Base-by-base conservation (phyloP, 2,329 filamentous ascomycete genomes). In the Stagonosporopsis cucurbitacearum region DNA sequence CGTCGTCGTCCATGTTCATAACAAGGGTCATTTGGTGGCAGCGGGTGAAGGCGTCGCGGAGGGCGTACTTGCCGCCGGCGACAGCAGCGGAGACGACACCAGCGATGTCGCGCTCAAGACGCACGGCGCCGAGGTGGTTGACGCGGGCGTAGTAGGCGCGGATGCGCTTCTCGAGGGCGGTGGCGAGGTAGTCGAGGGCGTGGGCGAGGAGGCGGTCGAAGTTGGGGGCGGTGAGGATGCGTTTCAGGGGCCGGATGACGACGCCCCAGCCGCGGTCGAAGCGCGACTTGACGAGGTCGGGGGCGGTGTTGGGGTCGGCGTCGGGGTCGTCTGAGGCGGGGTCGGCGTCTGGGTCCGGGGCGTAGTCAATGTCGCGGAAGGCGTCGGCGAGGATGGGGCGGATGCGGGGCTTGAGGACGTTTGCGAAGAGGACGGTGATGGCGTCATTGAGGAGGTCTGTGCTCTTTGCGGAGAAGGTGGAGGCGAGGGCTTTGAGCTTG, bases 1-100 rank as follows among this genome's bases (percentile, higher is more conserved):
- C 94, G 54, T 97, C 93, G 30, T 95, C 91, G 72, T 97, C 93
- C 92, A 97, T 96, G 65, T 93, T 94, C 72, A 94, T 87, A 15
- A 96, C 86, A 81, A 96, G 86, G 54, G 90, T 86, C 66, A 96
- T 88, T 81, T 97, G 92, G 56, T 84, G 82, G 54, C 90, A 90
- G 68, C 88, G 86, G 25, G 84, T 82, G 78, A 97, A 96, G 3
- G 84, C 77, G 69, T 96, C 92, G 28, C 91, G 82, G 32, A 95
- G 84, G 1, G 85, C 85, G 71, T 96, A 97, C 68, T 90, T 87
- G 4, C 83, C 84, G 2, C 88, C 90, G 58, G 81, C 83, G 1
- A 91, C 86, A 0, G 84, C 82, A 22, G 83, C 73, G 2, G 66
- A 80, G 5, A 96, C 86, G 42, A 97, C 87, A 2, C 86, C 89